Conservation (phyloP, 2,329 filamentous ascomycete species). For the Mollisia scopiformis region DNA sequence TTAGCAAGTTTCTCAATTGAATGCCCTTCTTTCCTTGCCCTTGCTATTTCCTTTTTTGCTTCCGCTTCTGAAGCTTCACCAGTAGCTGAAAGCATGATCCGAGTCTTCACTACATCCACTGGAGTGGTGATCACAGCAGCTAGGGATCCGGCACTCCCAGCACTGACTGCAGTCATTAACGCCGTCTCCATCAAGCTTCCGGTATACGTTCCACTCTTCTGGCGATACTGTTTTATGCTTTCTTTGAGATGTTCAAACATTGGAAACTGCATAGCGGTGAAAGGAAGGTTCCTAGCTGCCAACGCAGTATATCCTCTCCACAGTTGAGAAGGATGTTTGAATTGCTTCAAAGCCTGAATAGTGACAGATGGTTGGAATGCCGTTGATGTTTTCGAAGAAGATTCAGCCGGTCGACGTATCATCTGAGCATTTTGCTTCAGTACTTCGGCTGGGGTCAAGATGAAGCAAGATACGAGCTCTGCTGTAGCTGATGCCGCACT, state of each 20-base stretch:
- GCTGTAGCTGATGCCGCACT: constrained; percentile 73
- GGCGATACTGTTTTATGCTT: constrained; percentile 50
- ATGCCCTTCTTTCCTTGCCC: constrained; percentile 32
- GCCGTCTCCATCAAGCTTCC: constrained; percentile 64
- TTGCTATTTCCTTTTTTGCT: constrained; percentile 29
- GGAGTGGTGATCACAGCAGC: constrained; percentile 86
- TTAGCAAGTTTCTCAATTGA: constrained; percentile 25
- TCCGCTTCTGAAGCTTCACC: constrained; percentile 34
- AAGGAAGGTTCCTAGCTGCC: constrained; percentile 81
- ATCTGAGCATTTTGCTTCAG: constrained; percentile 95
- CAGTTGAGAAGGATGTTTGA: constrained; percentile 59
- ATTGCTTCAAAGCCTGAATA: constrained; percentile 58
- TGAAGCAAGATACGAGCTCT: constrained; percentile 83
- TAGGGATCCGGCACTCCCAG: constrained; percentile 72
- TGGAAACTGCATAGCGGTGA: constrained; percentile 87
- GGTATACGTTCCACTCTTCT: constrained; percentile 33
- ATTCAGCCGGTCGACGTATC: constrained; percentile 48
- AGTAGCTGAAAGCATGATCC: constrained; percentile 76
- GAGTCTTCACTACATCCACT: constrained; percentile 86
- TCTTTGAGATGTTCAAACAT: constrained; percentile 75
- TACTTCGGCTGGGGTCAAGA: constrained; percentile 87
- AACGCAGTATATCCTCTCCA: constrained; percentile 79
- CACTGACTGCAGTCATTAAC: constrained; percentile 71
- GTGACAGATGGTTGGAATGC: constrained; percentile 54
- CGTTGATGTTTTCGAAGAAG: constrained; percentile 37